These are phyloP conservation scores for Chamaenerion angustifolium DNA, from an alignment of 345 rosid species.

Conservation along the genomic window DNA sequence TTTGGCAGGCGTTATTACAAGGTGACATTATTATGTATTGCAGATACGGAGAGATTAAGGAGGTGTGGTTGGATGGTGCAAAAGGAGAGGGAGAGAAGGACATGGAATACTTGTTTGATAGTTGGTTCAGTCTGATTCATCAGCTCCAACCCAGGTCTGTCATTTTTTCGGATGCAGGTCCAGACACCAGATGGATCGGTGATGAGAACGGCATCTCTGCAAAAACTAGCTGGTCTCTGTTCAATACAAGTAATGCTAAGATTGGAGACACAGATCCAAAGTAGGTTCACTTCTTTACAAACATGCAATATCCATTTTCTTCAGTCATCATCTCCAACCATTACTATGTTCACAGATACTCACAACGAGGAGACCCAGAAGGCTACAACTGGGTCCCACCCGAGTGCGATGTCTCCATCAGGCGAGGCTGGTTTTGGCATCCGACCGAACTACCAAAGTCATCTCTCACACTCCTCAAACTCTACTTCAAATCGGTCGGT, in stretches of 20 bases:
- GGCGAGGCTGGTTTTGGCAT: conserved; percentile 98
- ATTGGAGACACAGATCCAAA: conserved; percentile 49
- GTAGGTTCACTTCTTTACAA: conserved; percentile 25
- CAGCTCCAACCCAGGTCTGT: conserved; percentile 65
- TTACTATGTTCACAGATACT: conserved; percentile 38
- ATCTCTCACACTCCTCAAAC: conserved; percentile 47
- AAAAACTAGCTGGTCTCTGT: conserved; percentile 75
- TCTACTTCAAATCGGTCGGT: conserved; percentile 71
- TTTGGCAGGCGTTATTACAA: no score
- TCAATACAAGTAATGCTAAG: conserved; percentile 41
- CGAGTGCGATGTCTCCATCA: conserved; percentile 84
- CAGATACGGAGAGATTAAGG: conserved; percentile 78
- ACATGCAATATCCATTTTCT: no score
- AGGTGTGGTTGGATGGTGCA: conserved; percentile 78
- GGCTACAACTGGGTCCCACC: conserved; percentile 86
- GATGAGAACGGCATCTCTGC: conserved; percentile 66
- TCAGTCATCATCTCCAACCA: no score
- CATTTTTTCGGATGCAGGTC: conserved; percentile 83
- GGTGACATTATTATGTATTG: no score
- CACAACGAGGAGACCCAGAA: conserved; percentile 39
- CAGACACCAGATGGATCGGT: conserved; percentile 70
- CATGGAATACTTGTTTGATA: conserved; percentile 61
- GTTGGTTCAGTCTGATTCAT: conserved; percentile 69
- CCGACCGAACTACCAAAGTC: conserved; percentile 67
- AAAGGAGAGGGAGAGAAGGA: conserved; percentile 66